Base-by-base conservation (phyloP, 192 early-diverging fungal species). In the Mortierella claussenii region DNA sequence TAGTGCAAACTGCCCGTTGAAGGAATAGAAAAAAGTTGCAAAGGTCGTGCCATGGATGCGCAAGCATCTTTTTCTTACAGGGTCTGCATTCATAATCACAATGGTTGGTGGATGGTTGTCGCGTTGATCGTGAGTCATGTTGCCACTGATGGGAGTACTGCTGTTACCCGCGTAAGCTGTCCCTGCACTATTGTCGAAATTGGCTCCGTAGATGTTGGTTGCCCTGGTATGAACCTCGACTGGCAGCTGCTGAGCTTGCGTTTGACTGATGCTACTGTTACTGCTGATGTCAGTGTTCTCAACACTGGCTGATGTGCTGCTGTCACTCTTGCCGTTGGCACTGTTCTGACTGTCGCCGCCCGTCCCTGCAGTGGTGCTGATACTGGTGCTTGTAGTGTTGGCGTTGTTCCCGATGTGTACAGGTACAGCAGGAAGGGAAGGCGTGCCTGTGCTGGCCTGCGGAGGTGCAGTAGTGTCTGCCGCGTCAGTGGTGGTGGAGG, bases 61-160 rank as follows among this genome's bases (percentile, higher is more conserved):
- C 7, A n/a, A n/a, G n/a, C n/a, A n/a, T n/a, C n/a, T n/a, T n/a
- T n/a, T 55, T 59, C 66, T 56, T 81, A 68, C 59, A 55, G 55
- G 56, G 37, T 81, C 66, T 9, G 61, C 67, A 60, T 69, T 75
- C 67, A 75, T 68, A 43, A 81, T 76, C 23, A 67, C 67, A 20
- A 75, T 61, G 36, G 73, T 66, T 7, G 70, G 68, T 3, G 65
- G 65, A 62, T 69, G 57, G 26, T 31, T 52, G 48, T 71, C 64
- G 33, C 47, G 69, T n/a, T 50, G 68, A 66, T 65, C 69, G 21
- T 48, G 50, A 24, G 54, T 67, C 55, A 62, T 78, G 61, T 46
- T 53, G 44, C n/a, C 33, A 42, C 53, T 61, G 58, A 26, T 37
- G 34, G 26, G 36, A 18, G 33, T 48, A 54, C 24, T 60, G 64